Conservation (phyloP, 306 rosid genomes). For the Morella rubra region DNA sequence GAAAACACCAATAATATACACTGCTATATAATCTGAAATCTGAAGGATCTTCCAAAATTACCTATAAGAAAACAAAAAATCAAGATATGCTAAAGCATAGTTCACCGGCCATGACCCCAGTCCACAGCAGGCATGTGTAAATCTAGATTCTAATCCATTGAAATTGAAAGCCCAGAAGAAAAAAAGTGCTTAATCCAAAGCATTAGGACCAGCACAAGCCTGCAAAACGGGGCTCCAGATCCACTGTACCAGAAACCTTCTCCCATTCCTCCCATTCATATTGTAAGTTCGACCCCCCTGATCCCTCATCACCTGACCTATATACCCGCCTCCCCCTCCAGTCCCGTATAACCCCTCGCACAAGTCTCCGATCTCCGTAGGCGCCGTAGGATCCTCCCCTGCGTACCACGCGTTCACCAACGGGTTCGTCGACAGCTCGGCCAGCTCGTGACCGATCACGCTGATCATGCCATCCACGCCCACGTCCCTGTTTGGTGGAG, state of each 20-base stretch:
- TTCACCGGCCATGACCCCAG: constrained; percentile 1
- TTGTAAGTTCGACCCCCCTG: constrained; percentile 60
- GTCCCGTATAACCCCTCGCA: constrained; percentile 89
- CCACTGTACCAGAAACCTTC: constrained; percentile 83
- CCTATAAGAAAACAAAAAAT: background rate
- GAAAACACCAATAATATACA: background rate
- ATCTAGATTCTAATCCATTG: background rate
- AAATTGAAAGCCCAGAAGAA: background rate
- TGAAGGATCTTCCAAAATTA: background rate
- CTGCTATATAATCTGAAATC: constrained; percentile 19
- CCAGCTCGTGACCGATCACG: constrained; percentile 58
- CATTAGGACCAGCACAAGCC: constrained; percentile 93
- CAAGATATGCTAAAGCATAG: constrained; percentile 31
- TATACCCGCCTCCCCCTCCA: constrained; percentile 92
- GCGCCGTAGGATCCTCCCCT: constrained; percentile 94
- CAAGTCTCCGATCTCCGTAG: constrained; percentile 85
- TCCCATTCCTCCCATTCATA: constrained; percentile 61
- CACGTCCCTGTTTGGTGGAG: constrained; percentile 52
- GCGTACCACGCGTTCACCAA: constrained; percentile 91
- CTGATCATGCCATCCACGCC: constrained; percentile 67
- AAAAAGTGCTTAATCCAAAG: constrained; percentile 41
- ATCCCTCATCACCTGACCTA: constrained; percentile 78
- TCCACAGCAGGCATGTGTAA: background rate
- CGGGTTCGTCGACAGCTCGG: constrained; percentile 57
- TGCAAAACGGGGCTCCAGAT: constrained; percentile 82